A percentile compares a stretch with the other conserved stretches of the same genome.
Evolutionary conservation across 75 land plant genomes (phyloP).

Genomic region (Picea glauca): DNA sequence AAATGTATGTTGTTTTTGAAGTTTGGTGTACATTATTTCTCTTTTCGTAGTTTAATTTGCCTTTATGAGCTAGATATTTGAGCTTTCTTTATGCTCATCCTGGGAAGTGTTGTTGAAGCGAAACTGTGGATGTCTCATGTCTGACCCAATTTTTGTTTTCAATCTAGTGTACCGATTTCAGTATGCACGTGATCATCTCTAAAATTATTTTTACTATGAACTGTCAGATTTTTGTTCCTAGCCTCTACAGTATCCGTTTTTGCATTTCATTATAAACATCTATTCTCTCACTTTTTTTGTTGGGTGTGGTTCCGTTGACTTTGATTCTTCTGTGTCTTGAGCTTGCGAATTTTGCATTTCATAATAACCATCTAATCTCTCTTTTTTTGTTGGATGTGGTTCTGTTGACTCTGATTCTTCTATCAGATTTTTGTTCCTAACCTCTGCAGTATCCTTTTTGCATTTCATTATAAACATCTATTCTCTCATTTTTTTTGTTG

Average conservation of each 20-base stretch:
- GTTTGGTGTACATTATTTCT: neutral
- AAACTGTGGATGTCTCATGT: neutral
- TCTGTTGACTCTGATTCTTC: neutral
- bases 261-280: neutral
- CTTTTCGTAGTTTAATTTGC: neutral
- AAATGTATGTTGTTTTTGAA: neutral
- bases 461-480: neutral
- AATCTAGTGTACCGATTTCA: neutral
- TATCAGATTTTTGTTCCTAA: neutral
- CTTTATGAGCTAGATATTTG: neutral
- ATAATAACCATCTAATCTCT: neutral
- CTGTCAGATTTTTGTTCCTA: neutral
- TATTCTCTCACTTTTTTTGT: neutral
- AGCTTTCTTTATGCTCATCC: neutral
- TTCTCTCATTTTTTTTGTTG: neutral
- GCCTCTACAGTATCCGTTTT: neutral
- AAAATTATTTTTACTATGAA: neutral
- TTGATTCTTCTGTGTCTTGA: neutral
- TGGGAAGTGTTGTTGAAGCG: neutral
- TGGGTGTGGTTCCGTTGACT: neutral
- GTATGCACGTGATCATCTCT: neutral
- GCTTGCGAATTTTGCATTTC: neutral
- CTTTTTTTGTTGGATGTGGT: too few relatives aligned
- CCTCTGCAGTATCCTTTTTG: neutral
- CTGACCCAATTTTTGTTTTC: neutral